Base-by-base conservation (phyloP, 1,284 basidiomycete species). In the Pseudozyma flocculosa region DNA sequence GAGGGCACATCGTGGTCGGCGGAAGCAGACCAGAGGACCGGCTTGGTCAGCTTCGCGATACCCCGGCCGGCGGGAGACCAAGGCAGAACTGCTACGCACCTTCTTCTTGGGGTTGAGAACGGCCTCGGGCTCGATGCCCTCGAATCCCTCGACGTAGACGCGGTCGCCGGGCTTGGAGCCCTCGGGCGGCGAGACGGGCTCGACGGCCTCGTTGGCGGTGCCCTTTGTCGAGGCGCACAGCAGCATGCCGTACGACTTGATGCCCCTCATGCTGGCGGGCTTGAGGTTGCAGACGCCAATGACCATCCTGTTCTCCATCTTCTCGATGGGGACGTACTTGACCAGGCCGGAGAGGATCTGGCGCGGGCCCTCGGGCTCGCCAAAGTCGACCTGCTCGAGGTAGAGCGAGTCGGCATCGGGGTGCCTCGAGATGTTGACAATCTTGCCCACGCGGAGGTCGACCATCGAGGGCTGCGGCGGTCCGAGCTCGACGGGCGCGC, bases 71-170 rank as follows among this genome's bases (percentile, higher is more conserved):
- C n/a, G n/a, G n/a, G n/a, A n/a, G n/a, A n/a, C n/a, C n/a, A n/a
- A n/a, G n/a, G n/a, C n/a, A n/a, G n/a, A n/a, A n/a, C n/a, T n/a
- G n/a, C n/a, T n/a, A 49, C 64, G n/a, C 48, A 68, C 68, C 72
- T 78, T 78, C 54, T 75, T 76, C 61, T 76, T 78, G 19, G 76
- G 76, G 61, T 78, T 78, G 54, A 78, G 68, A 36, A 68, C 60
- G 21, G 68, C 71, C 24, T 73, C 64, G 9, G 76, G 73, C 47
- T 69, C 68, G 40, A 59, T 54, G 17, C 68, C 71, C 53, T 76
- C 71, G 57, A 64, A 78, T 39, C 76, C 76, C 45, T 76, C 76
- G 34, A 78, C 71, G 42, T 57, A 75, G 36, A 78, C 61, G 41
- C 66, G 59, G 53, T 78, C 76, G 29, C 76, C 76, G 4, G 61